These are phyloP conservation scores for Musa schizocarpa DNA, from an alignment of 176 grass and related monocot species.

Conservation along the genomic window DNA sequence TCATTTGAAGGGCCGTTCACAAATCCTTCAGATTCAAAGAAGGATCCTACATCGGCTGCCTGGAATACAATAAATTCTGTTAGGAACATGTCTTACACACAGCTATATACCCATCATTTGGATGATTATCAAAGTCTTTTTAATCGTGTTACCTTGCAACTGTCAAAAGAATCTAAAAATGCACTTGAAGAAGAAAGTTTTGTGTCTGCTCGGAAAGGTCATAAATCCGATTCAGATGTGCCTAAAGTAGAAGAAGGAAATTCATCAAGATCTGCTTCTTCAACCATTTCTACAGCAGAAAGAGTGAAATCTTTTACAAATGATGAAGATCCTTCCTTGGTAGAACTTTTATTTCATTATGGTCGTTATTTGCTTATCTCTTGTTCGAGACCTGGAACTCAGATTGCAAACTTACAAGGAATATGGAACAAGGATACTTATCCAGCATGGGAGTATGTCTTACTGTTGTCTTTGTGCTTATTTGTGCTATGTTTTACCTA, in stretches of 20 bases:
- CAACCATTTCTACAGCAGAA: slow-evolving; percentile 48
- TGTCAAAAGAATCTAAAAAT: slow-evolving; percentile 39
- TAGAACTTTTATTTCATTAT: slow-evolving; percentile 86
- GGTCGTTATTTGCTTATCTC: slow-evolving; percentile 90
- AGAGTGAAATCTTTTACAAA: slow-evolving; percentile 64
- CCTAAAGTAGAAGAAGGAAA: slow-evolving; percentile 3
- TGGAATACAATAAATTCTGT: slow-evolving; percentile 32
- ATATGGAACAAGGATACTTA: slow-evolving; percentile 68
- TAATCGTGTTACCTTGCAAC: slow-evolving; percentile 62
- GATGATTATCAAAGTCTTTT: slow-evolving; percentile 86
- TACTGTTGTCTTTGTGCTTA: not conserved
- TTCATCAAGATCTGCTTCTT: not conserved
- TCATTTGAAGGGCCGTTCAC: slow-evolving; percentile 67
- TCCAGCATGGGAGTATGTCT: slow-evolving; percentile 72
- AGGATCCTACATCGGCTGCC: slow-evolving; percentile 38
- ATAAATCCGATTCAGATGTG: slow-evolving; percentile 9
- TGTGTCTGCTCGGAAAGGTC: not conserved
- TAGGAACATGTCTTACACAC: slow-evolving; percentile 56
- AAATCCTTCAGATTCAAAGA: slow-evolving; percentile 57
- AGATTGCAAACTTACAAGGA: slow-evolving; percentile 80
- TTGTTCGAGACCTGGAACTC: slow-evolving; percentile 74
- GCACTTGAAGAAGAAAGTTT: slow-evolving; percentile 9
- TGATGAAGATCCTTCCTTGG: slow-evolving; percentile 76
- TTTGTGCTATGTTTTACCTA: not conserved
- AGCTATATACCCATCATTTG: slow-evolving; percentile 55